A percentile compares a stretch with the other conserved stretches of the same genome.
Evolutionary conservation across 1,284 basidiomycete species (phyloP).

Genomic region (Microbotryum silenes-acaulis): DNA sequence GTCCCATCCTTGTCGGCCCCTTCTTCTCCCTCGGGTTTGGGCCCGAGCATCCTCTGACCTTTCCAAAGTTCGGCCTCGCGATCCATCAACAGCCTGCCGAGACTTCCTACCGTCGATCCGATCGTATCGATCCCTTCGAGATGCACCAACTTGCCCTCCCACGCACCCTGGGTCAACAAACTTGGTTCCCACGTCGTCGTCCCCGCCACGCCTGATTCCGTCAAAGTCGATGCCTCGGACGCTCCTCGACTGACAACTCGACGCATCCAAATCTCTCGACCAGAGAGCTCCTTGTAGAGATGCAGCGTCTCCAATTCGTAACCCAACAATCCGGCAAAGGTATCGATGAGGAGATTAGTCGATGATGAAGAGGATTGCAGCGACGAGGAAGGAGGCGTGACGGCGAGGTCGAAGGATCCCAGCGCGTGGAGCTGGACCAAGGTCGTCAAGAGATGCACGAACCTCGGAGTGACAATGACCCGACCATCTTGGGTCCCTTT

Average conservation of each 20-base stretch:
- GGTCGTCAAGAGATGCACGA: constrained; percentile 37
- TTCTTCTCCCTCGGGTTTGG: background rate
- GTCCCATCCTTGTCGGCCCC: background rate
- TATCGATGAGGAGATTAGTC: constrained; percentile 38
- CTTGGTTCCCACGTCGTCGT: constrained; percentile 34
- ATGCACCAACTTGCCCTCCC: constrained; percentile 38
- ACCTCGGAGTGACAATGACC: constrained; percentile 36
- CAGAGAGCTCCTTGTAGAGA: constrained; percentile 42
- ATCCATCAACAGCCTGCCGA: constrained; percentile 29
- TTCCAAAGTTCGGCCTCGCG: constrained; percentile 25
- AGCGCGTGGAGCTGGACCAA: constrained; percentile 41
- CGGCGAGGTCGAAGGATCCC: constrained; percentile 26
- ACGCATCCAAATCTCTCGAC: constrained; percentile 40
- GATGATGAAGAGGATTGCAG: constrained; percentile 36
- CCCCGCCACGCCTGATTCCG: constrained; percentile 1
- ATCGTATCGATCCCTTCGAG: constrained; percentile 42
- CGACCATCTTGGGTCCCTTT: too few relatives aligned
- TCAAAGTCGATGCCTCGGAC: background rate
- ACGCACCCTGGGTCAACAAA: constrained; percentile 37
- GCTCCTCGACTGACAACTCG: constrained; percentile 13
- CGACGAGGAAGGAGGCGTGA: constrained; percentile 13
- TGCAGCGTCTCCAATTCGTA: constrained; percentile 40
- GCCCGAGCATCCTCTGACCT: constrained; percentile 19
- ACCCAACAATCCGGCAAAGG: constrained; percentile 40
- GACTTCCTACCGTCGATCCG: constrained; percentile 38